These are phyloP conservation scores for Amanita rimosa DNA, from an alignment of 768 basidiomycete species.

Conservation along the genomic window DNA sequence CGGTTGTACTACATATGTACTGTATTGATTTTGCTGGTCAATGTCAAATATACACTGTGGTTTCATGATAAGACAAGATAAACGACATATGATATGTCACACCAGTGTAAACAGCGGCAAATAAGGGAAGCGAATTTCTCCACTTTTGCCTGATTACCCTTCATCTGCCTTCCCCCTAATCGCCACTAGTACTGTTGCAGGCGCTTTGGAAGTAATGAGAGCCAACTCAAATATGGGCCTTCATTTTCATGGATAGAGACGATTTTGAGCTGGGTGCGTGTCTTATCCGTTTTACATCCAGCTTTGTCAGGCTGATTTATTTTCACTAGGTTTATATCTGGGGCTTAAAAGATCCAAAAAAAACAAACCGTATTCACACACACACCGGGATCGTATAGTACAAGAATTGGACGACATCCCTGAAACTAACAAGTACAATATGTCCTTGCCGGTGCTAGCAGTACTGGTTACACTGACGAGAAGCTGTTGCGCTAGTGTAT, in stretches of 20 bases:
- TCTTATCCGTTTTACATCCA: background rate
- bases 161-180: conserved; percentile 66
- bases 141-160: conserved; percentile 90
- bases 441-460: conserved; percentile 88
- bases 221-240: conserved; percentile 90
- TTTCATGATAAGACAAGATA: no score
- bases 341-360: conserved; percentile 89
- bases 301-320: conserved; percentile 7
- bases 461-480: conserved; percentile 88
- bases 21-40: no score
- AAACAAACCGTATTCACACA: conserved; percentile 81
- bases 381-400: conserved; percentile 66
- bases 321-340: conserved; percentile 82
- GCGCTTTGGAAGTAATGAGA: conserved; percentile 95
- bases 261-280: conserved; percentile 55
- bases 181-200: conserved; percentile 91
- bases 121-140: conserved; percentile 76
- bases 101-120: background rate
- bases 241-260: conserved; percentile 70
- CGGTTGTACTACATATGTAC: no score
- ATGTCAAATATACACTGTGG: no score
- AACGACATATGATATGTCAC: no score
- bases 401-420: conserved; percentile 88
- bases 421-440: conserved; percentile 96
- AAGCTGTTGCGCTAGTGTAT: conserved; percentile 86